Base-by-base conservation (phyloP, 495 filamentous ascomycete genomes). In the Eremomyces bilateralis region DNA sequence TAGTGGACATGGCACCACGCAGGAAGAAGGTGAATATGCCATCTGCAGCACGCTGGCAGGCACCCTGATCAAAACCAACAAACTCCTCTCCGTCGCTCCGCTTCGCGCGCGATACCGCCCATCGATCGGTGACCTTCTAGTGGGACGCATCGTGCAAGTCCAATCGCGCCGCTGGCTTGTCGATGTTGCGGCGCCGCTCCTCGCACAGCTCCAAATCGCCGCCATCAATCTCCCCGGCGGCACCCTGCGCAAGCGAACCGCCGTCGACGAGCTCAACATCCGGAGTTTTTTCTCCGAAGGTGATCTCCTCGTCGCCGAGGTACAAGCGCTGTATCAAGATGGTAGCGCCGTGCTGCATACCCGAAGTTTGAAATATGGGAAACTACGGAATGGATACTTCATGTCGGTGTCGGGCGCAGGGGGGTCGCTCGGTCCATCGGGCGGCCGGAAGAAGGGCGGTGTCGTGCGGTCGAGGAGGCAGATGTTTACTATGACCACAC, bases 181-280 rank as follows among this genome's bases (percentile, higher is more conserved):
- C 41, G 90, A 97, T 49, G 74, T 97, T 30, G 75, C 77, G 33
- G 74, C 76, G 15, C 73, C 81, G 0, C 65, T 84, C 22, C 72
- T 91, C 1, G 84, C 85, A 0, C 61, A 70, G 15, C 67, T 97
- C 0, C 82, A 81, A 4, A 65, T 97, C 4, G 73, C 66, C 33
- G 73, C 80, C 25, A 95, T 97, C 54, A 95, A 97, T 49, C 59
- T 95, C 1, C 90, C 88, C 5, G 88, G 88, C 32, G 85, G 88
- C 21, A 92, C 93, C 45, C 64, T 93, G 45, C 69, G 88, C 20
- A 77, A 80, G 46, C 64, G 88, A 41, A 95, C 88, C 3, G 79
- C 76, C 44, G 83, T 85, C 3, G 88, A 97, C 50, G 90, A 95
- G 56, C 61, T 97, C 39, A 82, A 93, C 46, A 94, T 97, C 48